Evolutionary conservation across 805 yeast species (phyloP), one percentile per base, ranked within the genome.

Genomic region (Zygosaccharomyces rouxii): DNA sequence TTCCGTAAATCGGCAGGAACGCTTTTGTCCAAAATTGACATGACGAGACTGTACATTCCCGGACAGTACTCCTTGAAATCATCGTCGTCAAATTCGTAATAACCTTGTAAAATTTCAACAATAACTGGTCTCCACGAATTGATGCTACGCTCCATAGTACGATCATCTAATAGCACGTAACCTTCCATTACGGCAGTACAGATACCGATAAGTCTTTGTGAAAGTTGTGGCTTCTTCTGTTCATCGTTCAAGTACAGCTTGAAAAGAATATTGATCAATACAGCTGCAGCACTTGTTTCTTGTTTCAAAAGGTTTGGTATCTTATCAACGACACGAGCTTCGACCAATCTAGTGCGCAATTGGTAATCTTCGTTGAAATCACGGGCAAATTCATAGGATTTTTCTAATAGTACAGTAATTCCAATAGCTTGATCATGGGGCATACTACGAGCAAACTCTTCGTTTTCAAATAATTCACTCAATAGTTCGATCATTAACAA

Each of bases 101-200:
- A 84, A 2, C 96, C 97, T 63, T 86, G 89, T 54, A 84, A 71
- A 21, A 94, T 85, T 63, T 86, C 96, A 29, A 87, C 84, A 35
- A 92, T 89, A 16, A 94, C 97, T 0, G 98, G 97, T 58, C 86
- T 77, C 95, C 97, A 85, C 3, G 95, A 83, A 14, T 79, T 74
- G 38, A 92, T 81, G 64, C 87, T 87, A 60, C 95, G 79, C 58
- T 84, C 89, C 66, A 86, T 92, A 5, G 80, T 68, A 46, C 71
- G 72, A 53, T 86, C 96, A 55, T 86, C 92, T 56, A 90, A 74
- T 1, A 76, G 74, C 28, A 82, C 76, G 64, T 81, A 90, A 52
- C 90, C 80, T 48, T 77, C 77, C 22, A 89, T 76, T 26, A 92
- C 84, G 5, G 79, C 74, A 7, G 77, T 79, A 59, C 96, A 86